Conservation (phyloP, 306 rosid genomes). For the Medicago lupulina region DNA sequence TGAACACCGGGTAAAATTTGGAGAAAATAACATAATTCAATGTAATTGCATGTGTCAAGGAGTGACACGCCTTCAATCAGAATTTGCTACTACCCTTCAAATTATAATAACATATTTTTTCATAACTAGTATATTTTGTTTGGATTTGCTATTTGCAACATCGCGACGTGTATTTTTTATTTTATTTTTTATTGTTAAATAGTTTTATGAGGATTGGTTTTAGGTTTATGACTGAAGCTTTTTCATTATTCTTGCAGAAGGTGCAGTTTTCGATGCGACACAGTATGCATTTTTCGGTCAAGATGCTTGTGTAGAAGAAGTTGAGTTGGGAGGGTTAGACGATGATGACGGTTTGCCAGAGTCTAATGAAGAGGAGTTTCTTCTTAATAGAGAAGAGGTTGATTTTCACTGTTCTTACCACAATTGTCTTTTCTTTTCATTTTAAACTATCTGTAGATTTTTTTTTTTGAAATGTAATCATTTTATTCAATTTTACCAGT, state of each 20-base stretch:
- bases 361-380: slow-evolving; percentile 83
- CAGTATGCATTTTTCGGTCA: slow-evolving; percentile 90
- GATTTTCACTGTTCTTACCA: slow-evolving; percentile 4
- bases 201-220: slow-evolving; percentile 5
- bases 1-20: too few species aligned
- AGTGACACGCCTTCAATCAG: too few species aligned
- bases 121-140: not conserved
- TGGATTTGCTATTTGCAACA: not conserved
- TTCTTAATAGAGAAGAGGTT: slow-evolving; percentile 73
- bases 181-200: not conserved
- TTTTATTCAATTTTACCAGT: not conserved
- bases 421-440: not conserved
- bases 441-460: not conserved
- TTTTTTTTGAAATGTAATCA: slow-evolving; percentile 3
- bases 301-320: slow-evolving; percentile 70
- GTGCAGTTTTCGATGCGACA: slow-evolving; percentile 77
- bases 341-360: slow-evolving; percentile 56
- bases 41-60: too few species aligned
- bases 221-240: slow-evolving; percentile 24
- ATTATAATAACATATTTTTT: not conserved
- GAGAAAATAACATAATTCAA: too few species aligned
- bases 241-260: slow-evolving; percentile 41
- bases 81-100: slow-evolving; percentile 12
- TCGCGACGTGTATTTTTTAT: not conserved
- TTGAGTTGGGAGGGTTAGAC: slow-evolving; percentile 92